Evolutionary conservation across 2,329 filamentous ascomycete genomes (phyloP), one percentile per base, ranked within the genome.

Genomic region (Penicillium vulpinum): DNA sequence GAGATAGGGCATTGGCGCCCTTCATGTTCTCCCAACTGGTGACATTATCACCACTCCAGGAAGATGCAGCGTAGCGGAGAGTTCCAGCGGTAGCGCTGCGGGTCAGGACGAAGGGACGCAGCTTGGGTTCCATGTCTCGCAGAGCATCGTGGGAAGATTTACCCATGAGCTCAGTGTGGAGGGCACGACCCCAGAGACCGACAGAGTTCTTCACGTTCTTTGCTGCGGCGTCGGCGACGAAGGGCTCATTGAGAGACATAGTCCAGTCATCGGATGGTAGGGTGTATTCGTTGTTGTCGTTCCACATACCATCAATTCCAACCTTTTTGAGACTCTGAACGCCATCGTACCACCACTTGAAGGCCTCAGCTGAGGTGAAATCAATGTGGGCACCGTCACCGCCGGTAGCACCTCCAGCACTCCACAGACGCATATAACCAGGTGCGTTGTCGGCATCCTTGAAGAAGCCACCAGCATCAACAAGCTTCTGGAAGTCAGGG

Each of bases 281-380:
- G 0, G 84, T 86, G 69, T 90, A 91, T 70, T 91, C 88, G 62
- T 90, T 91, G 72, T 91, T 91, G 69, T 91, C 88, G 62, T 91
- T 91, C 88, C 88, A 91, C 75, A 90, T 89, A 46, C 82, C 87
- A 62, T 90, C 87, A 54, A 91, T 87, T 1, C 88, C 88, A 9
- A 84, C 74, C 26, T 82, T 75, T 53, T 84, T 84, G 1, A 91
- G 77, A 48, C 80, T 81, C 57, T 83, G 81, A 9, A 89, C 83
- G 2, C 88, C 88, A 0, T 88, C 77, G 58, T 84, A 88, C 88
- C 88, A 91, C 85, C 87, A 91, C 16, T 85, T 76, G 66, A 85
- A 90, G 0, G 85, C 88, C 0, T 81, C 81, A 22, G 82, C 77
- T 0, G 86, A 89, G 0, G 88, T 89, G 63, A 91, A 91, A 70